phyloP scores from a whole-genome alignment of 176 grass and related monocot genomes.

The Raddia guianensis region DNA sequence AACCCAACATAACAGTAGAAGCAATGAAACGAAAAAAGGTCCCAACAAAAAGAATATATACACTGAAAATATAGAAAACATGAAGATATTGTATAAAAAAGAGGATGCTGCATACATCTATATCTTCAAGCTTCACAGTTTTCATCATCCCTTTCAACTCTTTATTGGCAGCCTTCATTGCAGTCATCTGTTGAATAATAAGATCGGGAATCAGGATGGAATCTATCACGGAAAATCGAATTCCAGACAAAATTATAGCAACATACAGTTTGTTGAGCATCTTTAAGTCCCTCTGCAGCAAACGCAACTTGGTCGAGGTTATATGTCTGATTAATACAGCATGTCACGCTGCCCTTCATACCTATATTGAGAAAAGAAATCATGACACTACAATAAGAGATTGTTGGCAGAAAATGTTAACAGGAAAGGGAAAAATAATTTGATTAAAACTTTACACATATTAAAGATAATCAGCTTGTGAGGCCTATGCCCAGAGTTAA shows the following conservation, averaged over 20 bases:
- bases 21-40: neutral
- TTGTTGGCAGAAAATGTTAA: neutral
- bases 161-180: conserved; percentile 91
- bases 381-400: neutral
- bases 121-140: conserved; percentile 90
- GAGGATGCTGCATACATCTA: conserved; percentile 66
- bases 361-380: conserved; percentile 42
- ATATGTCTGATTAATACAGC: conserved; percentile 91
- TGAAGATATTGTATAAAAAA: neutral
- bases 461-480: neutral
- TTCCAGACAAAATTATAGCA: neutral
- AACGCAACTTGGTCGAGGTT: conserved; percentile 98
- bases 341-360: conserved; percentile 96
- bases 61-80: neutral
- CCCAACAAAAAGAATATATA: neutral
- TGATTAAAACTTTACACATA: neutral
- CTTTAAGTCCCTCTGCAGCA: conserved; percentile 86
- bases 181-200: conserved; percentile 63
- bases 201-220: neutral
- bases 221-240: neutral
- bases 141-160: conserved; percentile 99
- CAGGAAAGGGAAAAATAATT: neutral
- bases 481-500: neutral
- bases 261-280: conserved; percentile 95
- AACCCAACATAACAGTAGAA: neutral